phyloP scores from a whole-genome alignment of 768 basidiomycete genomes.

The Candolleomyces efflorescens region DNA sequence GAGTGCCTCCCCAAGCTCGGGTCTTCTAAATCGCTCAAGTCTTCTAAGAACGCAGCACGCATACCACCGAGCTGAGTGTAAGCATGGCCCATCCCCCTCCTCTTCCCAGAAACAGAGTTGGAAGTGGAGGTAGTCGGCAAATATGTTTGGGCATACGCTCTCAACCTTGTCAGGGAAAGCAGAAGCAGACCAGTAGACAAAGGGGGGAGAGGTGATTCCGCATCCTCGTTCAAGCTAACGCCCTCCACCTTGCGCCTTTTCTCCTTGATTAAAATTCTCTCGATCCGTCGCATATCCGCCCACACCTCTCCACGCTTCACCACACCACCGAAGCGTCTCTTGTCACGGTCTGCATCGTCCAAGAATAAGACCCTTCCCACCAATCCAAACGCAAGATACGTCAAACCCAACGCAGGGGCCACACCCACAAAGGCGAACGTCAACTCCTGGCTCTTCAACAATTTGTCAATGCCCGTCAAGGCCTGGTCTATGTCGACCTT shows the following conservation, averaged over 20 bases:
- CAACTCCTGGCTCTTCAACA: constrained; percentile 90
- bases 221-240: constrained; percentile 1
- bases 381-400: constrained; percentile 46
- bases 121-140: constrained; percentile 50
- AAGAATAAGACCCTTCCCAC: background rate
- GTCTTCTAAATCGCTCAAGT: constrained; percentile 79
- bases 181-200: constrained; percentile 72
- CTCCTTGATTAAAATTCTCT: constrained; percentile 3
- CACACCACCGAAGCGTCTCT: background rate
- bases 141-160: constrained; percentile 55
- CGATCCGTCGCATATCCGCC: constrained; percentile 7
- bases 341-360: background rate
- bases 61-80: constrained; percentile 25
- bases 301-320: constrained; percentile 5
- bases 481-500: constrained; percentile 96
- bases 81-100: background rate
- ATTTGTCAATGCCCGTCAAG: constrained; percentile 84
- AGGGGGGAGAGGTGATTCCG: constrained; percentile 32
- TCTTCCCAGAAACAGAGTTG: background rate
- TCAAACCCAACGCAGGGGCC: constrained; percentile 79
- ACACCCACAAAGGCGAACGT: constrained; percentile 98
- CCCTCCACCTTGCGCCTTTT: background rate
- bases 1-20: constrained; percentile 61
- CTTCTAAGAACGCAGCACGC: constrained; percentile 79
- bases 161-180: constrained; percentile 63